phyloP scores from a whole-genome alignment of 1,284 basidiomycete genomes.

The Cutaneotrichosporon cyanovorans region DNA sequence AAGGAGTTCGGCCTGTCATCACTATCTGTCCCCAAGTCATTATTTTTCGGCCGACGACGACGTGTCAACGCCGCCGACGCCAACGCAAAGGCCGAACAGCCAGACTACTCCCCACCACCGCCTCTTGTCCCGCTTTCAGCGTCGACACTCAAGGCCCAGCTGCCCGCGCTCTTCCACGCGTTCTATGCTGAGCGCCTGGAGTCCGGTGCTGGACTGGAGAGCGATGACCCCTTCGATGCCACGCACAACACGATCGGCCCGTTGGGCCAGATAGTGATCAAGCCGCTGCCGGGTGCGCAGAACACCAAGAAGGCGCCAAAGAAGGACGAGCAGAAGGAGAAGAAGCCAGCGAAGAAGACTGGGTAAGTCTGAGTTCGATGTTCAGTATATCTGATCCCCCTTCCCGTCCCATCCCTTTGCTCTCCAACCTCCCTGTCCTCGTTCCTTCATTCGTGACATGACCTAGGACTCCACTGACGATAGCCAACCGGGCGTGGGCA shows the following conservation, averaged over 20 bases:
- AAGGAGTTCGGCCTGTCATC: conserved; percentile 73
- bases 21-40: conserved; percentile 66
- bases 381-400: too few species aligned
- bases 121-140: conserved; percentile 64
- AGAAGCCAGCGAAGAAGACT: conserved; percentile 29
- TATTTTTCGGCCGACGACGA: conserved; percentile 62
- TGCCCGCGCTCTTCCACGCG: conserved; percentile 66
- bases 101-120: conserved; percentile 76
- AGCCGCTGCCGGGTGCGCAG: conserved; percentile 13
- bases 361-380: conserved; percentile 21
- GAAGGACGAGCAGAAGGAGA: conserved; percentile 10
- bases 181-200: conserved; percentile 63
- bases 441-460: neutral
- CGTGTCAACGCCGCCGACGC: conserved; percentile 20
- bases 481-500: conserved; percentile 38
- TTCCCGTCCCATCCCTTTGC: too few species aligned
- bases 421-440: neutral
- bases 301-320: conserved; percentile 11
- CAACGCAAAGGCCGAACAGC: conserved; percentile 51
- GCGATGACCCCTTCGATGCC: conserved; percentile 36
- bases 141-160: conserved; percentile 62
- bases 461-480: neutral
- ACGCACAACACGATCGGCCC: conserved; percentile 34
- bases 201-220: conserved; percentile 24
- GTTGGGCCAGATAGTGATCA: conserved; percentile 40